Evolutionary conservation across 352 stramenopile species (phyloP), one percentile per base, ranked within the genome.

Genomic region (Phytophthora multivora): DNA sequence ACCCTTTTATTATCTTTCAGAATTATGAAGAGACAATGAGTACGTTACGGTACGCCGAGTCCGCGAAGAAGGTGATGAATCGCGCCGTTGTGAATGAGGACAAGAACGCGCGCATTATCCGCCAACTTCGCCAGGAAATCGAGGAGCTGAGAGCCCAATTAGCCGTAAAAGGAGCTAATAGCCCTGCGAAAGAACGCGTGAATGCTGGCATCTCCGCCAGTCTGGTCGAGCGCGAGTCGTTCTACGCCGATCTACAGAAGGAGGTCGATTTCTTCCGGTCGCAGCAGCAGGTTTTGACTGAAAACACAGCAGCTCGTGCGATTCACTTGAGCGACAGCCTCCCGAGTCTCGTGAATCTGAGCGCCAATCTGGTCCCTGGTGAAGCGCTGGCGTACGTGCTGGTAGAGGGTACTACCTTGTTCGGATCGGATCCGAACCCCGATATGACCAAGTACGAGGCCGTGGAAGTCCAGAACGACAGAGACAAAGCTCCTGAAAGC

Each of bases 11-110:
- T 21, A 26, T 46, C 10, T 12, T 6, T 35, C 23, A 91, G 73
- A 95, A 86, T 47, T 95, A 95, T 50, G 84, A 93, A 7, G 86
- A 95, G 42, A 93, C 84, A 2, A 89, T 95, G 84, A 93, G 83
- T 64, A 95, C 86, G 3, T 51, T 95, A 5, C 83, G 86, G 4
- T 95, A 95, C 38, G 86, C 86, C 3, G 84, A 95, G 59, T 93
- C 84, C 0, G 84, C 86, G 21, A 95, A 95, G 60, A 86, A 79
- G 35, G 84, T 93, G 52, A 88, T 93, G 63, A 95, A 95, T 39
- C 76, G 81, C 8, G 84, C 83, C 0, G 81, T 91, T 1, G 77
- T 93, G 26, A 93, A 95, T 35, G 86, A 95, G 71, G 86, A 95
- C 51, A 81, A 86, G 40, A 95, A 95, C 21, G 83, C 83, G 5